Percentiles rank a stretch among this genome's conserved stretches.
These are phyloP conservation scores for Fusarium anthophilum DNA, from an alignment of 2,329 filamentous ascomycete genomes.

Conservation along the genomic window DNA sequence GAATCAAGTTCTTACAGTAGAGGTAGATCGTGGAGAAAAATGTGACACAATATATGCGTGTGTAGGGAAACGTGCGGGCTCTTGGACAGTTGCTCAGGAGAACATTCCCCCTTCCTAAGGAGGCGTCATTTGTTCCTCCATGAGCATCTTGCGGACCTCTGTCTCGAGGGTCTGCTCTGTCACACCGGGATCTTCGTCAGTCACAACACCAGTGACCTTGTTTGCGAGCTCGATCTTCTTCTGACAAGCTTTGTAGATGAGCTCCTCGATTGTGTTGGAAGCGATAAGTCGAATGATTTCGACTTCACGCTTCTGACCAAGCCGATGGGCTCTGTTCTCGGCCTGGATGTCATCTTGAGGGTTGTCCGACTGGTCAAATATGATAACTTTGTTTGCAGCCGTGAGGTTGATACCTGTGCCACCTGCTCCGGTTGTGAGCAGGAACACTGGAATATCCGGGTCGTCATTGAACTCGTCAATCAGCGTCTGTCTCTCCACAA, in stretches of 20 bases:
- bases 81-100: slow-evolving; percentile 1
- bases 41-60: neutral
- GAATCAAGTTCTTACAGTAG: slow-evolving; percentile 8
- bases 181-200: slow-evolving; percentile 43
- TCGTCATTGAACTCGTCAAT: slow-evolving; percentile 88
- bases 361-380: slow-evolving; percentile 97
- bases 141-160: slow-evolving; percentile 57
- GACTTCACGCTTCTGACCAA: slow-evolving; percentile 90
- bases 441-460: slow-evolving; percentile 83
- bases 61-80: neutral
- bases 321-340: slow-evolving; percentile 94
- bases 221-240: slow-evolving; percentile 91
- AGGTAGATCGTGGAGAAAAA: neutral
- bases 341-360: slow-evolving; percentile 98
- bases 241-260: slow-evolving; percentile 89
- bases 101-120: slow-evolving; percentile 43
- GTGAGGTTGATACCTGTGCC: slow-evolving; percentile 98
- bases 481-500: slow-evolving; percentile 83
- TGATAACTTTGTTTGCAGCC: slow-evolving; percentile 95
- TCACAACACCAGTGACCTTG: slow-evolving; percentile 58
- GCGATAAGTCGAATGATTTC: slow-evolving; percentile 90
- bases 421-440: slow-evolving; percentile 91
- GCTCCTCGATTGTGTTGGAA: slow-evolving; percentile 85
- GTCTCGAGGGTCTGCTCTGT: slow-evolving; percentile 52
- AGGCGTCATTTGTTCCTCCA: slow-evolving; percentile 52